Evolutionary conservation across 202 grass and related monocot genomes (phyloP).

Genomic region (Hordeum pubiflorum): DNA sequence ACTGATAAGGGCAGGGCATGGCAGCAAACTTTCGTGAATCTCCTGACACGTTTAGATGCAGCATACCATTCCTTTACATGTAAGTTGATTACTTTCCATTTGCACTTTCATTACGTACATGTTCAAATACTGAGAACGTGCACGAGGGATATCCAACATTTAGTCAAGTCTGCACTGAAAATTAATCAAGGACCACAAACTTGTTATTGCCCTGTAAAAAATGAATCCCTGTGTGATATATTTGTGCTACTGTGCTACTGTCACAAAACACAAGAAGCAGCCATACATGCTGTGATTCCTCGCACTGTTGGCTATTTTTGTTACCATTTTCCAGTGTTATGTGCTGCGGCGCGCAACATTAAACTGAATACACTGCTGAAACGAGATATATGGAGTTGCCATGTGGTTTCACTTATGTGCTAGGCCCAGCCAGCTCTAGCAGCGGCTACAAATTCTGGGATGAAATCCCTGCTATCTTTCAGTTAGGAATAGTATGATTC

Average conservation of each 20-base stretch:
- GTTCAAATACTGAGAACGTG: slow-evolving; percentile 4
- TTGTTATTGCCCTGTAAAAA: slow-evolving; percentile 14
- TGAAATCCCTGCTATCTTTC: not conserved
- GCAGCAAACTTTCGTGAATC: slow-evolving; percentile 75
- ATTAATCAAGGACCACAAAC: not conserved
- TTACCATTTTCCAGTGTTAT: no score
- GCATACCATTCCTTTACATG: slow-evolving; percentile 80
- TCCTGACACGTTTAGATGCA: slow-evolving; percentile 64
- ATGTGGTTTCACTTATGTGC: not conserved
- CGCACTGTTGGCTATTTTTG: no score
- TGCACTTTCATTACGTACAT: slow-evolving; percentile 26
- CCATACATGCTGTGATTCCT: not conserved
- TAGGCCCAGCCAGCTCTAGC: not conserved
- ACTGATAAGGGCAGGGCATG: slow-evolving; percentile 60
- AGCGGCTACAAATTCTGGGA: not conserved
- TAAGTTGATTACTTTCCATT: slow-evolving; percentile 41
- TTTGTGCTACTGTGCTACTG: not conserved
- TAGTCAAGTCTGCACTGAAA: not conserved
- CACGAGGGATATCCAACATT: not conserved
- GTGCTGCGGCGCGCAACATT: not conserved
- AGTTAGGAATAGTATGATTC: not conserved
- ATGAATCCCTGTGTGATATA: not conserved
- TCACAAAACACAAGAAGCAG: not conserved
- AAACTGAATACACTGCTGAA: not conserved
- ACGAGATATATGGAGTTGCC: not conserved